Evolutionary conservation across 306 rosid genomes (phyloP), one percentile per base, ranked within the genome.

Genomic region (Cucumis hystrix): DNA sequence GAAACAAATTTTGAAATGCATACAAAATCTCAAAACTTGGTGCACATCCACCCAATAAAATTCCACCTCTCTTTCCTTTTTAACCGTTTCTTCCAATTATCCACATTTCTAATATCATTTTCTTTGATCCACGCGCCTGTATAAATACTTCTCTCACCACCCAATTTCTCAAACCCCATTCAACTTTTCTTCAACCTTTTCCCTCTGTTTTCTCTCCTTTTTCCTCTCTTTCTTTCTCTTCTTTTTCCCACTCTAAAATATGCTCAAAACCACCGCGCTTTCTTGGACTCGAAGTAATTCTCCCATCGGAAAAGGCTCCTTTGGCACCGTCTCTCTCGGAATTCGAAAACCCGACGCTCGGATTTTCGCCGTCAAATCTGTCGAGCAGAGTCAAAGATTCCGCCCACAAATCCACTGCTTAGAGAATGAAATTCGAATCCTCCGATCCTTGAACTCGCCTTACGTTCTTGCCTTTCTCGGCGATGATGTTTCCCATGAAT

Each of bases 281-380:
- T 89, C 90, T 4, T 94, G 98, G 98, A 80, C 87, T 0, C 87
- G 95, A 84, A 97, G 90, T 8, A 88, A 83, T 76, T 87, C 88
- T 43, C 6, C 90, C 7, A 7, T 94, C 11, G 98, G 98, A 15
- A 83, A 83, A 63, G 98, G 98, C 25, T 87, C 91, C 47, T 94
- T 90, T 52, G 98, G 93, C 7, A 74, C 87, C 0, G 98, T 92
- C 0, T 82, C 57, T 33, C n/a, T 92, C 21, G 98, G 90, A 6
- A 82, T 84, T 37, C n/a, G 62, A 30, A 80, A 83, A 78, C 15
- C 77, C 0, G 89, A 88, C 80, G 88, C 85, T 64, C 76, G 28
- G 21, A 76, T 87, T 2, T 94, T 94, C 77, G 98, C 95, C 62
- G 98, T 88, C 16, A 94, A 94, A 79, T 92, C 98, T 12, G 96